Percentiles rank a stretch among this genome's conserved stretches.
Evolutionary conservation across 2,329 filamentous ascomycete species (phyloP).

Genomic region (Xylariaceae sp.): DNA sequence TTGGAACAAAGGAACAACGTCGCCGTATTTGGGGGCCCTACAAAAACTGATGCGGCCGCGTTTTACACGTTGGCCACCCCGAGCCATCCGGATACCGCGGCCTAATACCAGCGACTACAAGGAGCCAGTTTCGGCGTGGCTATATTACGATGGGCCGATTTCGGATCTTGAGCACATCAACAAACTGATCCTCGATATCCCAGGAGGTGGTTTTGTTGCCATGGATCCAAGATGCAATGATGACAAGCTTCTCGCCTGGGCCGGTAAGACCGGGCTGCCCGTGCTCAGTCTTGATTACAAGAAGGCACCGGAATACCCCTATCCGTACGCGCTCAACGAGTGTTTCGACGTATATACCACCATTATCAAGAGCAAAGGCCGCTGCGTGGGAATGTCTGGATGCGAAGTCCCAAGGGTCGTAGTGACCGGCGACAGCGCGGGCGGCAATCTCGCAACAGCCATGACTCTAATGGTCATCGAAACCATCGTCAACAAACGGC

Average conservation of each 20-base stretch:
- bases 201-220: conserved; percentile 90
- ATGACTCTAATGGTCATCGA: conserved; percentile 88
- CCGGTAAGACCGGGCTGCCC: conserved; percentile 79
- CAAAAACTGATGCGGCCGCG: conserved; percentile 69
- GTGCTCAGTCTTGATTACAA: conserved; percentile 87
- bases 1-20: conserved; percentile 91
- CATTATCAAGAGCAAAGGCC: conserved; percentile 64
- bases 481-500: conserved; percentile 52
- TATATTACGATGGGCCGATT: conserved; percentile 89
- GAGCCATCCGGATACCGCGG: conserved; percentile 76
- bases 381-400: conserved; percentile 70
- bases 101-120: conserved; percentile 75
- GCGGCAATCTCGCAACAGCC: conserved; percentile 73
- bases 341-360: conserved; percentile 81
- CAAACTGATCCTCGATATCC: conserved; percentile 80
- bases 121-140: conserved; percentile 77
- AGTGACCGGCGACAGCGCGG: conserved; percentile 74
- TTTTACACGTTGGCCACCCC: conserved; percentile 73
- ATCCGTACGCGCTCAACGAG: conserved; percentile 80
- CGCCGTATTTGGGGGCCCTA: conserved; percentile 73
- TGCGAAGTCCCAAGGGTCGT: conserved; percentile 60
- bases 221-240: conserved; percentile 95
- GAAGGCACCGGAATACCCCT: conserved; percentile 79
- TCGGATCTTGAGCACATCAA: conserved; percentile 69
- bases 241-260: conserved; percentile 90